Conservation (phyloP, 176 grass and related monocot genomes). For the Thalia dealbata region DNA sequence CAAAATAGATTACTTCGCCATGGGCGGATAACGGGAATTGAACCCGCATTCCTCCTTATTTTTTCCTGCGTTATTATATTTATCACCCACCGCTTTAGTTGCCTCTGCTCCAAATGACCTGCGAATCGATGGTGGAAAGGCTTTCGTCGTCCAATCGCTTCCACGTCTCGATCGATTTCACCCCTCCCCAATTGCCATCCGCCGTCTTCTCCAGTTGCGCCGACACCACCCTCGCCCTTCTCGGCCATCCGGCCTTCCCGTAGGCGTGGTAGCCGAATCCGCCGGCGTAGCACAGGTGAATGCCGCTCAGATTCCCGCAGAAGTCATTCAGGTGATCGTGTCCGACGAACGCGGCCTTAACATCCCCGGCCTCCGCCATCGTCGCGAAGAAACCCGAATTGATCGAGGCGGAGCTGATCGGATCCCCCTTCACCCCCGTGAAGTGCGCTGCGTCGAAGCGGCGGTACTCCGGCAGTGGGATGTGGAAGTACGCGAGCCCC, state of each 20-base stretch:
- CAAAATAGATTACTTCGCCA: no score
- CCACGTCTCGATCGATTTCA: constrained; percentile 96
- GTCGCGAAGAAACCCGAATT: constrained; percentile 87
- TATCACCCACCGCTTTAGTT: no score
- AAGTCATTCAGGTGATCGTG: constrained; percentile 94
- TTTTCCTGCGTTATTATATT: no score
- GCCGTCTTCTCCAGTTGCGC: constrained; percentile 57
- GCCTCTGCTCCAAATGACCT: constrained; percentile 80
- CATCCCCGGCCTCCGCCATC: constrained; percentile 80
- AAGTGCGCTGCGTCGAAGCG: constrained; percentile 53
- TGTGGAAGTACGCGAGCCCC: constrained; percentile 80
- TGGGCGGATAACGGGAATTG: no score
- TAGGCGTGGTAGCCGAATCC: constrained; percentile 98
- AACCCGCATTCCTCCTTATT: no score
- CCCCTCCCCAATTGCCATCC: constrained; percentile 50
- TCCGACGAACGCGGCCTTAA: constrained; percentile 67
- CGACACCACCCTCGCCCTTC: constrained; percentile 81
- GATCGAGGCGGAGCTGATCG: constrained; percentile 68
- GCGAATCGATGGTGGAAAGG: constrained; percentile 68
- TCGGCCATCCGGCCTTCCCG: constrained; percentile 84
- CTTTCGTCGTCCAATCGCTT: constrained; percentile 73
- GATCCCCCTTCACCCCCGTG: constrained; percentile 75
- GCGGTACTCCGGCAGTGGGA: constrained; percentile 71
- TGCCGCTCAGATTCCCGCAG: constrained; percentile 57
- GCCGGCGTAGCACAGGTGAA: constrained; percentile 82